These are phyloP conservation scores for Glaciozyma martinii DNA, from an alignment of 768 basidiomycete species.

Conservation along the genomic window DNA sequence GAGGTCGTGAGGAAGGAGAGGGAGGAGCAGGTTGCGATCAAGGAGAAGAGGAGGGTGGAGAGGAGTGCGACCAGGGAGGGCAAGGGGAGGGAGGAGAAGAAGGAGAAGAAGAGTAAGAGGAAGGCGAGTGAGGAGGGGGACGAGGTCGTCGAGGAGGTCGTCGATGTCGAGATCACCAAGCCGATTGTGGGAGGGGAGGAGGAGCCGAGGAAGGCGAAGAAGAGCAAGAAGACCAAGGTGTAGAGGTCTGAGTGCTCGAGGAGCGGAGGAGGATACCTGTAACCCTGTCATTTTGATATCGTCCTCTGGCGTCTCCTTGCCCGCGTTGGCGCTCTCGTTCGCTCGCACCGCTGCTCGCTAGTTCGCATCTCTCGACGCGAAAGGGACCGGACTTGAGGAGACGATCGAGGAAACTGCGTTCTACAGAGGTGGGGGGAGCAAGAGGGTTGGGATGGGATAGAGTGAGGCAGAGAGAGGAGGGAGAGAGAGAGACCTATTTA, in stretches of 20 bases:
- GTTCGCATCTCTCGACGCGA: too few relatives aligned
- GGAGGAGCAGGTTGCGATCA: conserved; percentile 13
- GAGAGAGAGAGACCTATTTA: too few relatives aligned
- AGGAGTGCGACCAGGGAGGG: conserved; percentile 27
- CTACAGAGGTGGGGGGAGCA: too few relatives aligned
- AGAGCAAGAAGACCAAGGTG: conserved; percentile 11
- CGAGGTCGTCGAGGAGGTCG: conserved; percentile 9
- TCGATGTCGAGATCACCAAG: background rate
- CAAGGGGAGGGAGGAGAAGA: conserved; percentile 23
- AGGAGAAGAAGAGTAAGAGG: conserved; percentile 8
- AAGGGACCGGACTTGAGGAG: too few relatives aligned
- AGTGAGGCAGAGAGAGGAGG: too few relatives aligned
- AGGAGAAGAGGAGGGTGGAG: conserved; percentile 23
- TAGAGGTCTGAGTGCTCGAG: background rate
- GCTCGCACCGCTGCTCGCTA: too few relatives aligned
- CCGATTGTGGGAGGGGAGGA: conserved; percentile 6
- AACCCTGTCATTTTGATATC: too few relatives aligned
- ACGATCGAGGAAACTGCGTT: too few relatives aligned
- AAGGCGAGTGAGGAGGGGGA: conserved; percentile 20
- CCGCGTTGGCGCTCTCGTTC: too few relatives aligned
- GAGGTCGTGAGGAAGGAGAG: conserved; percentile 14
- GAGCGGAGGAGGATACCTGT: background rate
- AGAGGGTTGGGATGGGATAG: too few relatives aligned
- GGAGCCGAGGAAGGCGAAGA: background rate
- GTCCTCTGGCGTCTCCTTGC: too few relatives aligned